Percentiles rank a stretch among this genome's conserved stretches.
These are phyloP conservation scores for Gnetum montanum DNA, from an alignment of 75 land plant species.

Conservation along the genomic window DNA sequence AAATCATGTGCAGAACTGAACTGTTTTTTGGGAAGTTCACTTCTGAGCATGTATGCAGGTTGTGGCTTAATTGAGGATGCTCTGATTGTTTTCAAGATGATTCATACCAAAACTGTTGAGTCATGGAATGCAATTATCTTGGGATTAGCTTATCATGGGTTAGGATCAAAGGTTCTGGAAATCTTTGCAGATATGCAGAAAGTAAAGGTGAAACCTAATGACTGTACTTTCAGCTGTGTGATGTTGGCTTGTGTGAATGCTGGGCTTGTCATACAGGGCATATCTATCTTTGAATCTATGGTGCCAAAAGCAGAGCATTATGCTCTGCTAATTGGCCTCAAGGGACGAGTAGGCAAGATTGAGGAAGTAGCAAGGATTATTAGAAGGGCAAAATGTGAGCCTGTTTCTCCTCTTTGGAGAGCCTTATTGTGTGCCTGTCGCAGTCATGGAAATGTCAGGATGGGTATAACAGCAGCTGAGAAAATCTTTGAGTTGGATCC, in stretches of 20 bases:
- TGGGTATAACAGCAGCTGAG: neutral
- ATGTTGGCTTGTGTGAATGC: slow-evolving; percentile 55
- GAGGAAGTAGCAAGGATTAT: neutral
- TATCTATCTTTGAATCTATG: slow-evolving; percentile 6
- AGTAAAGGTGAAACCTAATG: slow-evolving; percentile 24
- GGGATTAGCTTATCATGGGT: slow-evolving; percentile 46
- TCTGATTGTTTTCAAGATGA: slow-evolving; percentile 26
- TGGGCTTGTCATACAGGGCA: slow-evolving; percentile 36
- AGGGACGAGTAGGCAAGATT: neutral
- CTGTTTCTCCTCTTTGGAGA: neutral
- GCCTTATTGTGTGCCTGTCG: neutral
- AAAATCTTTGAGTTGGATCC: neutral
- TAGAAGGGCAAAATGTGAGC: neutral
- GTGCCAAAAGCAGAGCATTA: slow-evolving; percentile 1
- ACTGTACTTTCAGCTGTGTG: slow-evolving; percentile 50
- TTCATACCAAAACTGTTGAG: slow-evolving; percentile 22
- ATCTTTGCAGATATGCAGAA: slow-evolving; percentile 38
- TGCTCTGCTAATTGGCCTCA: neutral
- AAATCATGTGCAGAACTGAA: slow-evolving; percentile 25
- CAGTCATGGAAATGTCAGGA: neutral
- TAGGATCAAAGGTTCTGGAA: slow-evolving; percentile 34
- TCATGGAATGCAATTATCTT: slow-evolving; percentile 67
- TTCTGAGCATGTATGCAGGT: slow-evolving; percentile 73
- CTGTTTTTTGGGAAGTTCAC: slow-evolving; percentile 24
- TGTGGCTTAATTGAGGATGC: slow-evolving; percentile 50